Percentiles rank a stretch among this genome's conserved stretches.
Conservation (phyloP, 495 filamentous ascomycete genomes). For the Xeromyces bisporus region DNA sequence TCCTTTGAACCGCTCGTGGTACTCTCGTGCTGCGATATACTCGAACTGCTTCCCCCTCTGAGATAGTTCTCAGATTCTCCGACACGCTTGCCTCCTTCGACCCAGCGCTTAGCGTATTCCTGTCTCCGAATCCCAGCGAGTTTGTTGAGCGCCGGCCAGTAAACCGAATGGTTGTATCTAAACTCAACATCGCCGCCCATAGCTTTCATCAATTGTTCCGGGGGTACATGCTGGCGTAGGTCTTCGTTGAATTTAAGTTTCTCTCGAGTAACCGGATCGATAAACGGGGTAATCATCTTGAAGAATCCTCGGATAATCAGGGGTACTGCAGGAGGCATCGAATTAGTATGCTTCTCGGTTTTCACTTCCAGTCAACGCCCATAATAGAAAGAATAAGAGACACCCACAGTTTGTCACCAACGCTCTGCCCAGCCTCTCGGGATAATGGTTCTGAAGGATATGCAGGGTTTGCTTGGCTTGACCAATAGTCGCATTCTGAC, state of each 20-base stretch:
- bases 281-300: constrained; percentile 88
- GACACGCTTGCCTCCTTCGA: constrained; percentile 55
- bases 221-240: constrained; percentile 56
- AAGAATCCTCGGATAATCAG: constrained; percentile 83
- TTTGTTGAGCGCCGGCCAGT: constrained; percentile 73
- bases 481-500: constrained; percentile 56
- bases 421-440: constrained; percentile 77
- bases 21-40: constrained; percentile 13
- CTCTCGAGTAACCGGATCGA: constrained; percentile 76
- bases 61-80: constrained; percentile 77
- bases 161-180: constrained; percentile 68
- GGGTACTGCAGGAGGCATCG: constrained; percentile 40
- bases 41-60: constrained; percentile 37
- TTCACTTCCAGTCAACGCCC: constrained; percentile 1
- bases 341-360: neutral
- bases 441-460: constrained; percentile 89
- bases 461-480: constrained; percentile 64
- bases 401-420: constrained; percentile 68
- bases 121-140: constrained; percentile 44
- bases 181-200: constrained; percentile 48
- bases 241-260: constrained; percentile 95
- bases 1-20: neutral
- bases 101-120: constrained; percentile 52
- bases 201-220: constrained; percentile 54
- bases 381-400: neutral